These are phyloP conservation scores for Austroboletus niveus DNA, from an alignment of 1,284 basidiomycete species.

Conservation along the genomic window DNA sequence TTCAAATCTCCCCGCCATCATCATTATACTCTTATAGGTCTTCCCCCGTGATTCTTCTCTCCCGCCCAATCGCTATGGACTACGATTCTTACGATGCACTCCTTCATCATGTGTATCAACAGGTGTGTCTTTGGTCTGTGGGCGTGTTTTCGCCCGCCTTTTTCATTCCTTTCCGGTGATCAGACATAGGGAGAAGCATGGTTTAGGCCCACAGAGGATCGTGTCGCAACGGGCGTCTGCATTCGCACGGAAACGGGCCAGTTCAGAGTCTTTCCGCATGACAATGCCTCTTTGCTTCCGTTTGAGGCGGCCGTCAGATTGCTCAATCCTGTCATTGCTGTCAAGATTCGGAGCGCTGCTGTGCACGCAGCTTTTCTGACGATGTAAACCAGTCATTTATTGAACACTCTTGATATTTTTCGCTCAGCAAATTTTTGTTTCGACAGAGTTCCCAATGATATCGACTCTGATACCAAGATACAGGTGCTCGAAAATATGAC, in stretches of 20 bases:
- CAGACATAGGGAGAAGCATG: conserved; percentile 57
- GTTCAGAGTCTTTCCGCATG: conserved; percentile 73
- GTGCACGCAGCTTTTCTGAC: conserved; percentile 71
- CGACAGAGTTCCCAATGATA: conserved; percentile 30
- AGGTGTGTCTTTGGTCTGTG: conserved; percentile 14
- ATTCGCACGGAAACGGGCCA: conserved; percentile 61
- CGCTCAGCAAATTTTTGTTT: background rate
- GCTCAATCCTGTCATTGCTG: conserved; percentile 78
- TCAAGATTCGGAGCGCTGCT: conserved; percentile 78
- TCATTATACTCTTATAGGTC: conserved; percentile 16
- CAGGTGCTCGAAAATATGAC: conserved; percentile 67
- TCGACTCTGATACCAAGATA: conserved; percentile 69
- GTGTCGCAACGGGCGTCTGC: conserved; percentile 56
- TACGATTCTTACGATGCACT: conserved; percentile 38
- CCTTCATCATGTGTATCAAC: conserved; percentile 37
- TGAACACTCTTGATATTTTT: no score
- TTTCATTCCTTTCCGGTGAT: background rate
- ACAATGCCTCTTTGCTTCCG: conserved; percentile 60
- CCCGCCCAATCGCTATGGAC: conserved; percentile 16
- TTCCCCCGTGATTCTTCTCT: background rate
- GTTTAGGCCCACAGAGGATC: conserved; percentile 52
- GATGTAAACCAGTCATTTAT: conserved; percentile 15
- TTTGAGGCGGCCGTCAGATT: conserved; percentile 69
- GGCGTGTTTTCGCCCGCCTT: background rate
- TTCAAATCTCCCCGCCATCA: background rate